Conservation (phyloP, 495 filamentous ascomycete species). For the Aspergillus diversus region DNA sequence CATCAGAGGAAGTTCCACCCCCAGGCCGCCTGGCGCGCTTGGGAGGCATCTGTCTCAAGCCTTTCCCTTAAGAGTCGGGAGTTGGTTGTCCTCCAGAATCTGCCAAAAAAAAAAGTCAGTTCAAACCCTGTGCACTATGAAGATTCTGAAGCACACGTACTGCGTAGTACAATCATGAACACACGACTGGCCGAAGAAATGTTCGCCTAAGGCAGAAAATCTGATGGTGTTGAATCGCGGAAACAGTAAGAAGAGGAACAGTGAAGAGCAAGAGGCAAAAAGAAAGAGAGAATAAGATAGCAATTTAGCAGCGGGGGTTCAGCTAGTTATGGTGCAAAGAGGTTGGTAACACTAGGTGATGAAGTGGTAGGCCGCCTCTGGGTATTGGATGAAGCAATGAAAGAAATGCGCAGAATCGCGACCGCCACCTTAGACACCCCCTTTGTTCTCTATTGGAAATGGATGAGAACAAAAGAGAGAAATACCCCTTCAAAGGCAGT, state of each 20-base stretch:
- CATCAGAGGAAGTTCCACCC: constrained; percentile 13
- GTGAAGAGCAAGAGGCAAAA: neutral
- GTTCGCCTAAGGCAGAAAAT: neutral
- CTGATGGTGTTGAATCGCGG: neutral
- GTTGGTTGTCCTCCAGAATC: neutral
- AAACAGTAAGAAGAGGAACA: neutral
- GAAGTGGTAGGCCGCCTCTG: neutral
- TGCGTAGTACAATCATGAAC: neutral
- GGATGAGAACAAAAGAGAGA: constrained; percentile 11
- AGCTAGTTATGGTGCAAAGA: neutral
- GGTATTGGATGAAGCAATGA: constrained; percentile 4
- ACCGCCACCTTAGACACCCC: constrained; percentile 10
- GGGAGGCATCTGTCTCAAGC: constrained; percentile 7
- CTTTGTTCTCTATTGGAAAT: constrained; percentile 11
- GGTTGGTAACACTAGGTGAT: neutral
- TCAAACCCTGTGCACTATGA: neutral
- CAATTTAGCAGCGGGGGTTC: neutral
- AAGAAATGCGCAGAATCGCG: constrained; percentile 13
- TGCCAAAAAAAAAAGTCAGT: neutral
- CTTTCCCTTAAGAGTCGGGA: neutral
- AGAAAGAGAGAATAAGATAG: neutral
- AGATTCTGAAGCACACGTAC: neutral
- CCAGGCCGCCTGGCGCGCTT: constrained; percentile 1
- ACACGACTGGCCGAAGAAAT: neutral
- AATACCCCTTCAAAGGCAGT: neutral